Percentiles rank a stretch among this genome's conserved stretches.
These are phyloP conservation scores for Plectranthus barbatus DNA, from an alignment of 257 asterid genomes.

Conservation along the genomic window DNA sequence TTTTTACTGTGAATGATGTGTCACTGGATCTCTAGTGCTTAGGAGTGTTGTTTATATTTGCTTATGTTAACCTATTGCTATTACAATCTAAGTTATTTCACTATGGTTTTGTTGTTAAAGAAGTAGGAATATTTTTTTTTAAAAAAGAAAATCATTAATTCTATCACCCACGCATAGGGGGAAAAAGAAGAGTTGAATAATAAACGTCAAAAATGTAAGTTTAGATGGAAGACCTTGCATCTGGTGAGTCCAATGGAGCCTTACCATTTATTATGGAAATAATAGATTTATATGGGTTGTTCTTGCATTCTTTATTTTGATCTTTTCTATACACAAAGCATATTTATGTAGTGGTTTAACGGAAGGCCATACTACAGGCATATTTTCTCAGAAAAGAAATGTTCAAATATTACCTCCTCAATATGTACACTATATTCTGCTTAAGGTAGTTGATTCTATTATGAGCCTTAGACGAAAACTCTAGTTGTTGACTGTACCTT, in stretches of 20 bases:
- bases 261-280: neutral
- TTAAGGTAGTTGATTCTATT: too few relatives aligned
- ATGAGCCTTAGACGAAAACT: too few relatives aligned
- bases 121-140: neutral
- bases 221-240: neutral
- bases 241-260: neutral
- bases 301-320: neutral
- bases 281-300: neutral
- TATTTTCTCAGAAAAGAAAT: neutral
- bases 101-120: neutral
- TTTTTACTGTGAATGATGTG: neutral
- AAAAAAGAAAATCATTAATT: neutral
- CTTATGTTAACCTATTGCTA: too few relatives aligned
- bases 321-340: neutral
- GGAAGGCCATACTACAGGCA: neutral
- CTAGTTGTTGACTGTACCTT: too few relatives aligned
- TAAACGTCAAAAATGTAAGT: neutral
- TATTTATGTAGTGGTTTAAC: neutral
- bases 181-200: neutral
- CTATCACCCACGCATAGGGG: neutral
- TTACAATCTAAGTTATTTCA: too few relatives aligned
- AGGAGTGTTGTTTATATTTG: neutral
- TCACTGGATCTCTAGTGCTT: neutral
- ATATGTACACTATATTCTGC: neutral
- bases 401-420: neutral